Evolutionary conservation across 2,329 filamentous ascomycete species (phyloP), one percentile per base, ranked within the genome.

Genomic region (Shiraia sp.): DNA sequence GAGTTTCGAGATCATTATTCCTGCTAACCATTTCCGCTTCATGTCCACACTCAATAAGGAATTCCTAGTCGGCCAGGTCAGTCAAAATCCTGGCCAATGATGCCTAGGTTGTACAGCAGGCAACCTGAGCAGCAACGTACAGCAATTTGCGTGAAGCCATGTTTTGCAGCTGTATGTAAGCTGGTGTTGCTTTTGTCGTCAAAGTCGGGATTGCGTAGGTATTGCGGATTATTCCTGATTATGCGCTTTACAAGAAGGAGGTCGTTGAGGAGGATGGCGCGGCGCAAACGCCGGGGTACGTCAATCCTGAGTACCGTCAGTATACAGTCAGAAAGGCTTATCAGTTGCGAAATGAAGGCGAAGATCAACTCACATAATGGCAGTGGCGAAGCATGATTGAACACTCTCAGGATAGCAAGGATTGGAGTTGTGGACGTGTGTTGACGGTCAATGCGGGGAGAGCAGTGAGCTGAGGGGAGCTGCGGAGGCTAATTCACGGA

Each of bases 1-100:
- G 85, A 0, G 90, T 95, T 61, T 92, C 85, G 60, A 88, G 82
- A 49, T 85, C 78, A 57, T 89, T 86, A 67, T 95, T 95, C 50
- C 90, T 78, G 10, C 86, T 86, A 22, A 90, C 82, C 35, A 83
- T 82, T 30, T 78, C 79, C n/a, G 75, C 66, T 67, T 95, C 89
- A 66, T 95, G 90, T 42, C 86, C 87, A 4, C 81, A 76, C n/a
- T 79, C 74, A 48, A 95, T 76, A 19, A 96, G 81, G 39, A 84
- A 78, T 55, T 80, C 78, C 75, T 78, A 35, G 30, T 49, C 40
- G 9, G 23, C 42, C 34, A 28, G 30, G 26, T 36, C 32, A 30
- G 29, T 10, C 6, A 24, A 19, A 2, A 17, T 17, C 15, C 16
- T 24, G 27, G 2, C 15, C 16, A 15, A 19, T 7, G 9, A 14